Base-by-base conservation (phyloP, 495 filamentous ascomycete species). In the Aspergillus heteromorphus region DNA sequence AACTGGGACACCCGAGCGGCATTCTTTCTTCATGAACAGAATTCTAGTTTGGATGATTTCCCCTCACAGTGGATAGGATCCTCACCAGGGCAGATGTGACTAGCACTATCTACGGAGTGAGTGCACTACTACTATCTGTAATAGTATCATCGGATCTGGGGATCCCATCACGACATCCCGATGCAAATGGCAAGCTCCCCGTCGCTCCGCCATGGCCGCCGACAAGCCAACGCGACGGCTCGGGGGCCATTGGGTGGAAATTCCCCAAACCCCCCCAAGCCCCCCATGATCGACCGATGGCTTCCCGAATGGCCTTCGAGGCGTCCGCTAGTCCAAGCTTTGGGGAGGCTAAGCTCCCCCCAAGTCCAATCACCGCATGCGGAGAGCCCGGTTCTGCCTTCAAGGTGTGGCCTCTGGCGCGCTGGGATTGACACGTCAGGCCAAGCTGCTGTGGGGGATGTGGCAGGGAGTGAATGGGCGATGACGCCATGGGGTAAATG, bases 111-210 rank as follows among this genome's bases (percentile, higher is more conserved):
- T 14, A 5, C 10, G 1, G n/a, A 13, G 6, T 5, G 34, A 38
- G 34, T 14, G n/a, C 11, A 27, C 10, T 4, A 23, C 18, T 25
- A 45, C 23, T 25, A 45, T 21, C n/a, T n/a, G n/a, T n/a, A n/a
- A n/a, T n/a, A n/a, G 13, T 25, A 47, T 47, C 43, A 47, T 23
- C 43, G 16, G 43, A 47, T 47, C 43, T 23, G 17, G 43, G 43
- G n/a, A 47, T 47, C 43, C 43, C 23, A 47, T 47, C 43, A 47
- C 43, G 43, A 47, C 43, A 47, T 47, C 43, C 43, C 43, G 43
- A 47, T 11, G 21, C 21, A 27, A 21, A 47, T 47, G 43, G 43
- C 23, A 47, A 47, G 34, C 34, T 38, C n/a, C 11, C 11, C 34
- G 34, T 38, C 34, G 34, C 34, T 38, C 34, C 34, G 10, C 34